These are phyloP conservation scores for Trichoderma harzianum DNA, from an alignment of 2,329 filamentous ascomycete species.

Conservation along the genomic window DNA sequence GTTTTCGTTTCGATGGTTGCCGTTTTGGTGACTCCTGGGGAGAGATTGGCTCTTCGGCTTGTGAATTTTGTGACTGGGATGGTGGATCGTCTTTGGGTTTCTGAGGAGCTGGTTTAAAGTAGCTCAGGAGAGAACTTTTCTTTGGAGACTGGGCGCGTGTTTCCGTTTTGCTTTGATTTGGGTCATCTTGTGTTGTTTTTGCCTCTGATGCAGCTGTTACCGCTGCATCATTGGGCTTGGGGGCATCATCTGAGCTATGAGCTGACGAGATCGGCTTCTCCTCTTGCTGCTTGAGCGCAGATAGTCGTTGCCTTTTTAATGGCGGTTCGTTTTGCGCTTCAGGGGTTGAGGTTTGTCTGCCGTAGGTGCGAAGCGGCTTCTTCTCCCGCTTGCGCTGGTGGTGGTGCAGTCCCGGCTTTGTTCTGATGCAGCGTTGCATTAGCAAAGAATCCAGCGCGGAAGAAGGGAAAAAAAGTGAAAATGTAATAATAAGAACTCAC, in stretches of 20 bases:
- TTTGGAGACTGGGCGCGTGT: background rate
- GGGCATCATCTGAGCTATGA: background rate
- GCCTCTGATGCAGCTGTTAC: background rate
- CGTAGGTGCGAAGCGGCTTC: constrained; percentile 40
- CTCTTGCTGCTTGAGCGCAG: background rate
- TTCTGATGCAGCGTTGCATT: constrained; percentile 24
- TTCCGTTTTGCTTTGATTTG: background rate
- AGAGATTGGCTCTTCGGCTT: constrained; percentile 18
- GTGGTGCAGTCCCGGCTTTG: constrained; percentile 28
- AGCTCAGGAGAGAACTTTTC: constrained; percentile 39
- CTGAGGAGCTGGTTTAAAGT: constrained; percentile 37
- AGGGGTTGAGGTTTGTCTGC: constrained; percentile 31
- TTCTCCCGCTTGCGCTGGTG: constrained; percentile 32
- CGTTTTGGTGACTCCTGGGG: constrained; percentile 9
- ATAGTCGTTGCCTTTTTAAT: constrained; percentile 27
- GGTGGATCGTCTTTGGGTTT: background rate
- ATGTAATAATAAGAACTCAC: constrained; percentile 16
- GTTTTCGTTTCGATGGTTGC: constrained; percentile 22
- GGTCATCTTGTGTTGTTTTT: background rate
- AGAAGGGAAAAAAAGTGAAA: constrained; percentile 6
- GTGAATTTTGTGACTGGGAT: background rate
- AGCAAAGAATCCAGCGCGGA: background rate
- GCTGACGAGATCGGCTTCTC: background rate
- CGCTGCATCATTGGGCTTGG: background rate
- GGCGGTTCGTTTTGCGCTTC: constrained; percentile 27